Evolutionary conservation across 495 filamentous ascomycete genomes (phyloP).

Genomic region (Apiosordaria backusii): DNA sequence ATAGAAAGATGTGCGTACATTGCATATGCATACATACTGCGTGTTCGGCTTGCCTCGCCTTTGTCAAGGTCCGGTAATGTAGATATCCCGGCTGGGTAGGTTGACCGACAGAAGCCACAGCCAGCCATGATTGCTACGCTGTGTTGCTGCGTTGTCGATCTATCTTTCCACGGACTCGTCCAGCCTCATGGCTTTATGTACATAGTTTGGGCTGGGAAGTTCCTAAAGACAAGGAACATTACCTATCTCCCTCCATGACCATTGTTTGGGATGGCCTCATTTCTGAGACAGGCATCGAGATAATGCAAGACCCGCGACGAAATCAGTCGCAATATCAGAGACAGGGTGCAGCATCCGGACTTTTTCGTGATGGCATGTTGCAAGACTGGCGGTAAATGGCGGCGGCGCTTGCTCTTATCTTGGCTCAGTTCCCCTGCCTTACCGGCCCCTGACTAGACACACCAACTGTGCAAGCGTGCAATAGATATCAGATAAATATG

Average conservation of each 20-base stretch:
- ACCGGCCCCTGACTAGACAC: not conserved
- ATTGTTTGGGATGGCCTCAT: not conserved
- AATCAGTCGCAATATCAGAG: not conserved
- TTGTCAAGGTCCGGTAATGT: not conserved
- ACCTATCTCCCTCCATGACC: not conserved
- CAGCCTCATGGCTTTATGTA: not conserved
- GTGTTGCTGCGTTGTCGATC: not conserved
- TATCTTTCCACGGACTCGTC: not conserved
- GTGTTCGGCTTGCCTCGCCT: too few species aligned
- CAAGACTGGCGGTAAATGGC: not conserved
- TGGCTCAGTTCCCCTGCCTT: not conserved
- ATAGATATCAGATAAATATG: not conserved
- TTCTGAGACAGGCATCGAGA: not conserved
- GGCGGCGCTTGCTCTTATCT: not conserved
- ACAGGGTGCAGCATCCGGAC: not conserved
- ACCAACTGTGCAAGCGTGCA: not conserved
- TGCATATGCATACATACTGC: not conserved
- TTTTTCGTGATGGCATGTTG: not conserved
- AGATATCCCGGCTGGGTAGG: not conserved
- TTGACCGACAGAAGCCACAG: not conserved
- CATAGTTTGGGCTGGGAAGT: not conserved
- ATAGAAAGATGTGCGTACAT: not conserved
- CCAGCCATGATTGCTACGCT: not conserved
- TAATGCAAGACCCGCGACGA: not conserved
- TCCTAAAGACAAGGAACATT: not conserved